A percentile compares a stretch with the other conserved stretches of the same genome.
These are phyloP conservation scores for Phytophthora sp. DNA, from an alignment of 352 stramenopile species.

Conservation along the genomic window DNA sequence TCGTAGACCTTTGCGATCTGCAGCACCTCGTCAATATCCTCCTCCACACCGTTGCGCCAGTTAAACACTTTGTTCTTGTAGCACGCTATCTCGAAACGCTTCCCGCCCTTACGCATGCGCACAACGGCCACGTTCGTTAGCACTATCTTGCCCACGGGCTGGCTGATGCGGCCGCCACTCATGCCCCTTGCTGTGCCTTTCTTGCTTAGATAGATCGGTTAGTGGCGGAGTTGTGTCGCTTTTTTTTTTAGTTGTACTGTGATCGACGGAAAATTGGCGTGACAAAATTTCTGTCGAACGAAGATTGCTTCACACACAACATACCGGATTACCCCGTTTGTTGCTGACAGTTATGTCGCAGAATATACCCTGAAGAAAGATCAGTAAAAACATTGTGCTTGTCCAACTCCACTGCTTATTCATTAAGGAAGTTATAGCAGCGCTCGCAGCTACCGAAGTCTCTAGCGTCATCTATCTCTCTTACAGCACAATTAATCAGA, in stretches of 20 bases:
- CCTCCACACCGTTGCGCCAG: conserved; percentile 98
- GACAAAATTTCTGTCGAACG: too few relatives aligned
- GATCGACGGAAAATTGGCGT: too few relatives aligned
- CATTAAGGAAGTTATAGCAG: too few relatives aligned
- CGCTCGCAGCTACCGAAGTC: too few relatives aligned
- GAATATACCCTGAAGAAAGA: too few relatives aligned
- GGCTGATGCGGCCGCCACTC: conserved; percentile 73
- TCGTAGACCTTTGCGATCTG: conserved; percentile 98
- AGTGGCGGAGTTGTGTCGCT: conserved; percentile 3
- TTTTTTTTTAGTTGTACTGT: background rate
- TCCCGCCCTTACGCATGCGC: conserved; percentile 93
- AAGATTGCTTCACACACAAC: too few relatives aligned
- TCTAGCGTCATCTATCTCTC: too few relatives aligned
- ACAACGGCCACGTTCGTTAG: conserved; percentile 99
- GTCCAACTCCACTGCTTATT: too few relatives aligned
- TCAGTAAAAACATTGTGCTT: too few relatives aligned
- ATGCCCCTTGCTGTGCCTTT: conserved; percentile 37
- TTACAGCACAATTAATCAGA: background rate
- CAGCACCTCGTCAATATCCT: conserved; percentile 97
- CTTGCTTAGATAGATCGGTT: background rate
- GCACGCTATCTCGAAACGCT: conserved; percentile 99
- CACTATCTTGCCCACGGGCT: conserved; percentile 85
- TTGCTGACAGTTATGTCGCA: too few relatives aligned
- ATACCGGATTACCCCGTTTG: too few relatives aligned
- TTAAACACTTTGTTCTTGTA: conserved; percentile 99